Evolutionary conservation across 2,329 filamentous ascomycete genomes (phyloP), one percentile per base, ranked within the genome.

Genomic region (Xylariaceae sp.): DNA sequence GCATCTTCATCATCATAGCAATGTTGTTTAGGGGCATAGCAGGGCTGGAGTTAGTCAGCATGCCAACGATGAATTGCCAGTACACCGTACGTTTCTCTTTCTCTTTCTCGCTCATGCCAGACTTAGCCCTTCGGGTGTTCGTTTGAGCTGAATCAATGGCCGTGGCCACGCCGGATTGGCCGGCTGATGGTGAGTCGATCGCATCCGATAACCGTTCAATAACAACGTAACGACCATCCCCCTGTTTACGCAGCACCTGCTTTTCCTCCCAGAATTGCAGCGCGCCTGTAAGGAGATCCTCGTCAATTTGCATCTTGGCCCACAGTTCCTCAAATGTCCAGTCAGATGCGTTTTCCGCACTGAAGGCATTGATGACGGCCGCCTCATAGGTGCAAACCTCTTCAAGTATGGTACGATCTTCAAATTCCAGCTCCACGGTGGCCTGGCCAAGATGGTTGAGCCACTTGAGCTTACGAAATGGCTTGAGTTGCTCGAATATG

Each of bases 1-100:
- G 80, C 80, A 97, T 92, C 72, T 89, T 90, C 78, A 99, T 80
- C 89, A 97, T 96, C 86, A 92, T 95, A 8, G 85, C 80, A 60
- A 99, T 95, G 68, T 91, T 83, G 51, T 78, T 78, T 55, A 92
- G 74, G 47, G 88, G 86, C 88, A 96, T 94, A 26, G 87, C 72
- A 16, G 80, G 83, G 16, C 87, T 87, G 63, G 90, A 87, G 70
- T 96, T 96, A 57, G 90, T 96, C 71, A 99, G 75, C 94, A 99
- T 97, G 48, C 89, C 90, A 53, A 91, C 77, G 54, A 99, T 91
- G 68, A 96, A 97, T 65, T 92, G 87, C 83, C 88, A 90, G 71
- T 96, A 96, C 37, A 96, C 80, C 41, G 73, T 71, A 32, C 78
- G 76, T 54, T 77, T 76, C 62, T 80, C 80, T 62, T 78, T 76